phyloP scores from a whole-genome alignment of 768 basidiomycete species.

The Suillus variegatus region DNA sequence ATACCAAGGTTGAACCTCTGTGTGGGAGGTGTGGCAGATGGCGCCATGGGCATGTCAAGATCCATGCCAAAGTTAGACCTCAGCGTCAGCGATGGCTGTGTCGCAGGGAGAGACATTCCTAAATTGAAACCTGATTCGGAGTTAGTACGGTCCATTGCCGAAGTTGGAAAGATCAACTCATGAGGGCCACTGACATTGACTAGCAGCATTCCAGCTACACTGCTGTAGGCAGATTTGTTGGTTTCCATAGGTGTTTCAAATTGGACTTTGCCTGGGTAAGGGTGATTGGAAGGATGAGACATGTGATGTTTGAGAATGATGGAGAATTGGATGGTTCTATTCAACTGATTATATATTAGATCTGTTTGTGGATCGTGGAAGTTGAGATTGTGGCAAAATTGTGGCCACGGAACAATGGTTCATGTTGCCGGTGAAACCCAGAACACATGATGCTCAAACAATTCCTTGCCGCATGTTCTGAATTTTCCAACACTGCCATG shows the following conservation, averaged over 20 bases:
- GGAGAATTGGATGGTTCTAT: background rate
- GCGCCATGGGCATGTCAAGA: accelerated
- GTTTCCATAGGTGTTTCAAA: background rate
- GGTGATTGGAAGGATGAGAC: background rate
- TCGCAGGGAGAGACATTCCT: background rate
- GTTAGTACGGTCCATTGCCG: background rate
- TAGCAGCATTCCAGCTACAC: background rate
- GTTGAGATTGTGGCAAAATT: background rate
- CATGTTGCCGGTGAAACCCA: background rate
- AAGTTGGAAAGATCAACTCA: background rate
- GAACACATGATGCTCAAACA: background rate
- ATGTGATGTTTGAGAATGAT: background rate
- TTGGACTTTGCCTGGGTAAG: background rate
- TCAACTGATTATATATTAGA: background rate
- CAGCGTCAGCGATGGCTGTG: background rate
- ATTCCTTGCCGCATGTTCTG: background rate
- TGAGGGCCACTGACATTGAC: background rate
- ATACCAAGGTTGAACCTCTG: background rate
- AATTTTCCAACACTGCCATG: background rate
- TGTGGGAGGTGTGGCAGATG: background rate
- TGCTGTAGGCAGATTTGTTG: background rate
- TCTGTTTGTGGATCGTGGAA: background rate
- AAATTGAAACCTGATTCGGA: background rate
- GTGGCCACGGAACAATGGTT: too few species aligned
- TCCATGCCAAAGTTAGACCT: background rate